These are phyloP conservation scores for Ganoderma sinense DNA, from an alignment of 1,284 basidiomycete genomes.

Conservation along the genomic window DNA sequence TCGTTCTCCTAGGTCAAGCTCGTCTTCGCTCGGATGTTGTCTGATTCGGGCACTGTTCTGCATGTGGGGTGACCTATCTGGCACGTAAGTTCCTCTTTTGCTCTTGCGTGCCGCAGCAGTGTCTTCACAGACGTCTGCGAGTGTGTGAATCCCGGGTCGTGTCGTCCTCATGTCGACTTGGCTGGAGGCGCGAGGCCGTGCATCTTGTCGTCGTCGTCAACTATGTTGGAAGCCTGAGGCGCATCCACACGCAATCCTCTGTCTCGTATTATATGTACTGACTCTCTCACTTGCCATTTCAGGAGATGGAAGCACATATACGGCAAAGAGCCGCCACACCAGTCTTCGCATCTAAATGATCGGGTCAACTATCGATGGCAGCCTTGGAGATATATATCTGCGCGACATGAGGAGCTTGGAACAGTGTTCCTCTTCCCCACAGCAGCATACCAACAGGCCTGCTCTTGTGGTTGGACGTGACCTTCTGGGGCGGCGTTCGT, in stretches of 20 bases:
- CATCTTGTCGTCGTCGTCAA: neutral
- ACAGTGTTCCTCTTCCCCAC: neutral
- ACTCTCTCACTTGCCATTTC: neutral
- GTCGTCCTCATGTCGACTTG: neutral
- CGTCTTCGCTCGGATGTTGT: neutral
- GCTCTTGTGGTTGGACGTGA: neutral
- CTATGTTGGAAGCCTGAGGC: neutral
- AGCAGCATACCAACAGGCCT: neutral
- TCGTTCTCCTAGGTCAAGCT: neutral
- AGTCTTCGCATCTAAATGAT: neutral
- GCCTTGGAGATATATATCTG: neutral
- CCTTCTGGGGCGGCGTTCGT: neutral
- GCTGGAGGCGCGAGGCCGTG: neutral
- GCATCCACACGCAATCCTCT: too few species aligned
- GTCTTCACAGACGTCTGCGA: slow-evolving; percentile 1
- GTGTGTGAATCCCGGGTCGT: neutral
- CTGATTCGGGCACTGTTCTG: neutral
- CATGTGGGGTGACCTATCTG: too few species aligned
- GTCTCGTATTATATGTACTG: neutral
- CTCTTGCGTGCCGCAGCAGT: neutral
- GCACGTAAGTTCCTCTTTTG: neutral
- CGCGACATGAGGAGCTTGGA: neutral
- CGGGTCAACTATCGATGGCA: neutral
- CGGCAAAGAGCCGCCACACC: neutral
- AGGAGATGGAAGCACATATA: neutral